Base-by-base conservation (phyloP, 164 flowering plant species). In the Brasenia schreberi region DNA sequence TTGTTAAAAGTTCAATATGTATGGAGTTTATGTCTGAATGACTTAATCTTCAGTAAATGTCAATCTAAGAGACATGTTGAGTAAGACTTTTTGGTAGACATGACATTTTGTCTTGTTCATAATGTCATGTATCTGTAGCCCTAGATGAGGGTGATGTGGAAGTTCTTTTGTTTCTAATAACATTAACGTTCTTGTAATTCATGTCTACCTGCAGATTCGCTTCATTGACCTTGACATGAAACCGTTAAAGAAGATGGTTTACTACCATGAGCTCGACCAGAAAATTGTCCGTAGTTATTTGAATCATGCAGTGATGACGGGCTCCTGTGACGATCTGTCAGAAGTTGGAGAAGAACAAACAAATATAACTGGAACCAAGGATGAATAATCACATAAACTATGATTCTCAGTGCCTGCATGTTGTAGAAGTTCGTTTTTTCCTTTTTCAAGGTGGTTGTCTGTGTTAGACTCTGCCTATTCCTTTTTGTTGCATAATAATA, bases 141-240 rank as follows among this genome's bases (percentile, higher is more conserved):
- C 60, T 58, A 18, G 18, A 18, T 12, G 60, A 58, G 60, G 18
- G 60, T 12, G 60, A 58, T 14, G 60, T 14, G 16, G 17, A 58
- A 58, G 17, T 14, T 58, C 18, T 58, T 12, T 58, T 18, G 16
- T 58, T 14, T 58, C 17, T 2, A 18, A 58, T 33, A 33, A 33
- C 39, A 1, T 33, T 18, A 58, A 58, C 18, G 17, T 58, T 58
- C 60, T 58, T 58, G 16, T 58, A 18, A 61, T 61, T 23, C 18
- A 23, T 10, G 18, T 61, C 9, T 14, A 61, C 18, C 16, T 72
- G 71, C 62, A 94, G 98, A 89, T 79, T 39, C 72, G 77, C 73
- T 89, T 94, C 75, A 81, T 94, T 67, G 96, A 94, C 80, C 69
- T 89, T 68, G 96, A 91, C 77, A 75, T 91, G 87, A 94, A 89